Evolutionary conservation across 1,284 basidiomycete species (phyloP), one percentile per base, ranked within the genome.

Genomic region (Pascua guehoae): DNA sequence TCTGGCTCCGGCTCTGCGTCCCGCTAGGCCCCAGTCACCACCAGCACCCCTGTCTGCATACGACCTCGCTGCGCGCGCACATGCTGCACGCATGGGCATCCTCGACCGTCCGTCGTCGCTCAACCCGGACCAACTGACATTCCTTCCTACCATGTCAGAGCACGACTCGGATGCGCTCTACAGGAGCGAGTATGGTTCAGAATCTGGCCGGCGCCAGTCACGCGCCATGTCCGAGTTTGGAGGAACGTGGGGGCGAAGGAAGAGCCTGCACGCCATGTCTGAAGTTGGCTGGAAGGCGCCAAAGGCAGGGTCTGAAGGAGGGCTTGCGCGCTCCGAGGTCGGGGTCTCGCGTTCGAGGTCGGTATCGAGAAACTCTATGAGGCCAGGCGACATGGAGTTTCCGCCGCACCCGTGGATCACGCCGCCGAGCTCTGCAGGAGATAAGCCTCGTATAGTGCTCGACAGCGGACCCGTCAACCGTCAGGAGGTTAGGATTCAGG

Each of bases 61-160:
- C 49, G 50, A 54, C 16, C 24, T 8, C 7, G 57, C 46, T 7
- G 43, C 46, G 1, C 46, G 39, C n/a, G 49, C 51, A 8, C 56
- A 53, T 42, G 51, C 51, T 9, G 47, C 17, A 12, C 58, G 58
- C 40, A 18, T 54, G 12, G 61, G 66, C 17, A 32, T 32, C 24
- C 67, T 76, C 59, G 57, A 73, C 51, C 62, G 71, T 37, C 68
- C 75, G n/a, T 64, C 66, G 16, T 60, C 72, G 56, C 62, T 75
- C 43, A 66, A 73, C 63, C 70, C 76, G 2, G 70, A 73, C 46
- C 59, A 68, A 0, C 56, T 78, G 14, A 78, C 76, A 4, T 49
- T 78, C 16, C 61, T 78, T 38, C 76, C 76, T 0, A 72, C 73
- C 37, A 74, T 78, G 71, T 58, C 66, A 0, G 57, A 57, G 5